Evolutionary conservation across 2,329 filamentous ascomycete genomes (phyloP), one percentile per base, ranked within the genome.

Genomic region (Aureobasidium sp.): DNA sequence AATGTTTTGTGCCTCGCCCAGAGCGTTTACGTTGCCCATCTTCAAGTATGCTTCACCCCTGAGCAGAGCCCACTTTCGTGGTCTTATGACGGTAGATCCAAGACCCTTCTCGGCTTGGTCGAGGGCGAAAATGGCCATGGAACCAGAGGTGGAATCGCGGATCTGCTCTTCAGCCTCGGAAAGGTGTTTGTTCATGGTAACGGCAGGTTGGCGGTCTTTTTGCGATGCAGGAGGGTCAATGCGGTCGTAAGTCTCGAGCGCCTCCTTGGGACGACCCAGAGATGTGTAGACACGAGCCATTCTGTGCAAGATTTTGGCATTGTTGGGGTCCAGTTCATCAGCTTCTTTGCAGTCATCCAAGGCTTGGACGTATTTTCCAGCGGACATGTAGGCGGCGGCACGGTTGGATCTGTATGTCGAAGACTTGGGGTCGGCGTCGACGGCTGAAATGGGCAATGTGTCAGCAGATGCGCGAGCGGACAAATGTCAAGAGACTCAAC

Each of bases 361-460:
- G 17, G 94, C 94, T 64, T 87, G 81, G 61, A 82, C 77, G 72
- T 87, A 96, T 69, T 87, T 85, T 67, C 86, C 86, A 62, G 90
- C 89, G 57, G 90, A 90, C 81, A 99, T 96, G 77, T 89, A 90
- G 37, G 94, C 94, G 31, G 94, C 94, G 40, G 94, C 92, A 69
- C 94, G 88, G 79, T 99, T 99, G 73, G 90, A 93, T 65, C 95
- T 83, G 74, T 95, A 97, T 47, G 91, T 95, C 37, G 92, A 80
- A 55, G 92, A 95, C 68, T 86, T 81, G 58, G 92, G 92, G 69
- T 93, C 86, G 64, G 93, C 83, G 67, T 94, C 88, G 69, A 99
- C 88, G 63, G 94, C 94, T 96, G 71, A 60, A 23, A 15, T 37
- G 6, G 40, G 47, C 27, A 61, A 43, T 62, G 25, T 60, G 46